These are phyloP conservation scores for Globisporangium nunn DNA, from an alignment of 352 stramenopile species.

Conservation along the genomic window DNA sequence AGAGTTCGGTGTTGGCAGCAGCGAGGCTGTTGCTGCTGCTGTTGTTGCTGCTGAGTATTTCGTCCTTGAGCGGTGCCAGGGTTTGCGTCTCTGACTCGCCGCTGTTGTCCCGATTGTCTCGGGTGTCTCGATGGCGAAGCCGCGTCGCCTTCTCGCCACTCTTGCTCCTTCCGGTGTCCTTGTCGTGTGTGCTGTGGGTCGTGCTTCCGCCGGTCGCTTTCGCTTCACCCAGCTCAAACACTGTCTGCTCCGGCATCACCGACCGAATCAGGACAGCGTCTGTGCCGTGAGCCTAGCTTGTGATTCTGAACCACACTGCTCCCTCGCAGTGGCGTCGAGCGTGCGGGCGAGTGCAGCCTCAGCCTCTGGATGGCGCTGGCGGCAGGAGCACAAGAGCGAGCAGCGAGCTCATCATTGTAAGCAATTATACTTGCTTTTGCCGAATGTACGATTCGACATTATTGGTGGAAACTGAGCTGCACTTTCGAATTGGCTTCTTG, in stretches of 20 bases:
- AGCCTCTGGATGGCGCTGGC: too few relatives aligned
- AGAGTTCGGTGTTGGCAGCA: neutral
- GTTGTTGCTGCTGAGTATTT: neutral
- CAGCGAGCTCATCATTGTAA: too few relatives aligned
- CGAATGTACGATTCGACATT: too few relatives aligned
- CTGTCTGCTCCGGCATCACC: constrained; percentile 15
- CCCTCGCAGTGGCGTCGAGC: too few relatives aligned
- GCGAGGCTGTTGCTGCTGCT: neutral
- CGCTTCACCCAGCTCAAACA: neutral
- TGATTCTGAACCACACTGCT: too few relatives aligned
- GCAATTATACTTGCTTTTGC: too few relatives aligned
- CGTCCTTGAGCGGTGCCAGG: neutral
- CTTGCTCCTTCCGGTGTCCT: neutral
- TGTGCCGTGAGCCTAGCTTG: too few relatives aligned
- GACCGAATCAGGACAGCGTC: constrained; percentile 3
- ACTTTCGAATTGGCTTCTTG: too few relatives aligned
- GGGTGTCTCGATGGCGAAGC: neutral
- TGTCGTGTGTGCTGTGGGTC: neutral
- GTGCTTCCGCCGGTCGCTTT: neutral
- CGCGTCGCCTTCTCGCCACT: neutral
- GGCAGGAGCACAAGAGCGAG: too few relatives aligned
- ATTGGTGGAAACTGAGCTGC: too few relatives aligned
- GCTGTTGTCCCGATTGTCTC: too few relatives aligned
- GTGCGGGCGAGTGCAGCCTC: too few relatives aligned
- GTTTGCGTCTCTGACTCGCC: neutral